Evolutionary conservation across 2,329 filamentous ascomycete genomes (phyloP), one percentile per base, ranked within the genome.

Genomic region (Stagonosporopsis vannaccii): DNA sequence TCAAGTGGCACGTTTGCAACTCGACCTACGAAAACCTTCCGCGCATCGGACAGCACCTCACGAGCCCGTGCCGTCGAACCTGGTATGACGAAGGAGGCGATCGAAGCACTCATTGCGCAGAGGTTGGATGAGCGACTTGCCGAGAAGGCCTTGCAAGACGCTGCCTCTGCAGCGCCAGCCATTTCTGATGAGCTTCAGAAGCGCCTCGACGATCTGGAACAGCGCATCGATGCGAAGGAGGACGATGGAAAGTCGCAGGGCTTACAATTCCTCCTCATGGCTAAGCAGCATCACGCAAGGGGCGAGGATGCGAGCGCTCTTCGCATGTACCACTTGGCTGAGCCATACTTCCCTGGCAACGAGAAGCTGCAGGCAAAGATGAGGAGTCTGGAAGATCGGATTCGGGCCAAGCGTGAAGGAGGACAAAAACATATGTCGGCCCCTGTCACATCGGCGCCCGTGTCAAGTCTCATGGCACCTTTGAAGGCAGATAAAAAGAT

Each of bases 51-150:
- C 37, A 61, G 68, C 22, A 74, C 77, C 1, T 65, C 69, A 11
- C 63, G 67, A 42, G 42, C 59, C 42, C 72, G 69, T 6, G 51
- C 46, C 49, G 60, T 68, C 59, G 60, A 77, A 63, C 62, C 68
- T 61, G 60, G 67, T 75, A 62, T 83, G 80, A 74, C 82, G 63
- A 85, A 77, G 17, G 89, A 87, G 12, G 88, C 88, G 48, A 96
- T 98, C 58, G 93, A 97, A 73, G 91, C 92, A 35, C 87, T 97
- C 78, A 92, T 98, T 1, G 91, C 97, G 75, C 91, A 90, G 66
- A 96, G 96, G 69, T 91, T 98, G 0, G 89, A 90, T 57, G 92
- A 97, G 77, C 92, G 95, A 32, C 81, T 98, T 1, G 92, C 93
- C 0, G 88, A 89, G n/a, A 86, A 89, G 49, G 86, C 85, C 1